Evolutionary conservation across 495 filamentous ascomycete species (phyloP), one percentile per base, ranked within the genome.

Genomic region (Penicillium taxi): DNA sequence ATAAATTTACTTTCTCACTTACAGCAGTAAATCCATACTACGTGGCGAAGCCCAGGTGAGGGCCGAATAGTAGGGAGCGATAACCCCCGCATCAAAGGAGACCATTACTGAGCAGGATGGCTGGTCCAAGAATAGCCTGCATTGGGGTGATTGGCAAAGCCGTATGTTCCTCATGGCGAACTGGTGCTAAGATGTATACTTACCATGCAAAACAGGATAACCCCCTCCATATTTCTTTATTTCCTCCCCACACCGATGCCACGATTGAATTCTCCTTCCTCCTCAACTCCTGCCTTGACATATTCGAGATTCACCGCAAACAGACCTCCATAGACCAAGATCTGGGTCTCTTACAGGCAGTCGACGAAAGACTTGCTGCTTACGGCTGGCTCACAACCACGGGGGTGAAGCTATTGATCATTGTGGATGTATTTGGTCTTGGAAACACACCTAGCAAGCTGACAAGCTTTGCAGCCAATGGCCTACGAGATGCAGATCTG

Each of bases 371-470:
- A 8, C 67, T 96, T 14, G 86, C 87, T 12, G 77, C 81, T 38
- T 98, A 96, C 67, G 91, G 91, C 42, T 96, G 85, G 78, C 70
- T 95, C 52, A 96, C 91, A n/a, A 96, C 94, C 57, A 96, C 93
- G 5, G 90, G 89, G 5, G 77, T 90, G 19, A 88, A 85, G 57
- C 75, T 98, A 45, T 77, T 96, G 19, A 77, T 86, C 25, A 77
- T 95, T 1, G 81, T 96, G 9, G 91, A 96, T 56, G 79, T 93
- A 67, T 72, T 81, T 32, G 88, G 88, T 1, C 61, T 72, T 29
- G 54, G 37, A 31, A 39, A 32, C 35, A 24, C 50, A 39, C 19
- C 49, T 30, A 45, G 57, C 19, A 59, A 41, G 26, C 37, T 42
- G 26, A 46, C 66, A 50, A 49, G 48, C 14, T 21, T 62, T 49